Percentiles rank a stretch among this genome's conserved stretches.
Evolutionary conservation across 1,284 basidiomycete genomes (phyloP).

Genomic region (Volvariella surrecta): DNA sequence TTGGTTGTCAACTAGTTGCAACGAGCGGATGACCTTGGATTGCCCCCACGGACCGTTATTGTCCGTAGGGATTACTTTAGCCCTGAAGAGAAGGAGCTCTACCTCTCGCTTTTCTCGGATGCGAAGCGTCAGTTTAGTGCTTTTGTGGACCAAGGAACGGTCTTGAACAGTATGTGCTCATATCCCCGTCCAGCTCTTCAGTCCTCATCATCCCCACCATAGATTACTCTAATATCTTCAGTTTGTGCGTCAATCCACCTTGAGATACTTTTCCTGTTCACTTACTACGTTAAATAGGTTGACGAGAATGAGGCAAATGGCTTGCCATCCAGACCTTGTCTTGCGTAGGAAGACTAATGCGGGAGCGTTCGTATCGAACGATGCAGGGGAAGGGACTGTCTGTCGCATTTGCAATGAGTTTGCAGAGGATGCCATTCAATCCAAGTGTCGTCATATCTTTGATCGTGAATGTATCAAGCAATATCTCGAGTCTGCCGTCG

Average conservation of each 20-base stretch:
- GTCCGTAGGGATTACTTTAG: conserved; percentile 93
- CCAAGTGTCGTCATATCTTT: conserved; percentile 85
- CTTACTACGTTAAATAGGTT: conserved; percentile 31
- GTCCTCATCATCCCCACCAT: conserved; percentile 10
- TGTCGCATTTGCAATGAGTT: conserved; percentile 97
- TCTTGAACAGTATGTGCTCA: conserved; percentile 81
- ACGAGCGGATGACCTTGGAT: conserved; percentile 92
- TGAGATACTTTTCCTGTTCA: neutral
- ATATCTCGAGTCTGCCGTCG: conserved; percentile 78
- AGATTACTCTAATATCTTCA: conserved; percentile 97
- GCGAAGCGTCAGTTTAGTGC: conserved; percentile 91
- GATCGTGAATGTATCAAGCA: conserved; percentile 95
- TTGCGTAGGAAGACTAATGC: conserved; percentile 80
- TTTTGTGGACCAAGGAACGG: conserved; percentile 85
- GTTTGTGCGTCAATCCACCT: conserved; percentile 42
- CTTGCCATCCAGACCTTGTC: conserved; percentile 93
- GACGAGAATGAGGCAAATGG: conserved; percentile 93
- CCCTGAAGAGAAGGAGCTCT: conserved; percentile 94
- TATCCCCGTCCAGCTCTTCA: conserved; percentile 1
- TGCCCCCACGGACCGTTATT: conserved; percentile 91
- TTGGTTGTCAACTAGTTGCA: conserved; percentile 65
- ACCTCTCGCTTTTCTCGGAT: conserved; percentile 87
- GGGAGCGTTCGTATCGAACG: conserved; percentile 49
- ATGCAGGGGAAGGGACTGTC: conserved; percentile 66
- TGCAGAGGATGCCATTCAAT: conserved; percentile 94